Conservation (phyloP, 768 basidiomycete species). For the Russula lepida region DNA sequence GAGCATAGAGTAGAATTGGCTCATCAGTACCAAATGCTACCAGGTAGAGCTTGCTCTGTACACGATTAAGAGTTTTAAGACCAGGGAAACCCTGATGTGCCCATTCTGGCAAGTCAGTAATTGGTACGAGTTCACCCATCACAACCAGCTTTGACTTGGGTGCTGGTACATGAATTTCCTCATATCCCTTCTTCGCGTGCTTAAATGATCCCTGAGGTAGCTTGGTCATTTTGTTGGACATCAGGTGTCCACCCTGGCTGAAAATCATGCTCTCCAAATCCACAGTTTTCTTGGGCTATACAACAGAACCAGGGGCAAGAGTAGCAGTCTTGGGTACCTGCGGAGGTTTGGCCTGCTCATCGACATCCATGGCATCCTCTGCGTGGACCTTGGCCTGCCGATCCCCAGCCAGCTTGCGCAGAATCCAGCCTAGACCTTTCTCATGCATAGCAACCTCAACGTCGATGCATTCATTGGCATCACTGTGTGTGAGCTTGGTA, state of each 20-base stretch:
- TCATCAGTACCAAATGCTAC: conserved; percentile 93
- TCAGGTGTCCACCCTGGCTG: conserved; percentile 89
- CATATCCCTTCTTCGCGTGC: conserved; percentile 90
- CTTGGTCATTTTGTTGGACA: conserved; percentile 98
- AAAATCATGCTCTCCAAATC: conserved; percentile 96
- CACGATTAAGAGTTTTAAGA: conserved; percentile 72
- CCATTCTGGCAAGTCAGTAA: conserved; percentile 76
- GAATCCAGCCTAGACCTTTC: conserved; percentile 93
- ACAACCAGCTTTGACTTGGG: conserved; percentile 67
- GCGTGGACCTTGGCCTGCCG: conserved; percentile 47
- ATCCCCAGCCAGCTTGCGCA: conserved; percentile 80
- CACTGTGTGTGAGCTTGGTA: conserved; percentile 86
- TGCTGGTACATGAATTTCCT: conserved; percentile 94
- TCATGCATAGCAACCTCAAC: conserved; percentile 98
- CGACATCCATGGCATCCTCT: conserved; percentile 72
- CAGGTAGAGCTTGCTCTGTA: conserved; percentile 91
- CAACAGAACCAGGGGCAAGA: conserved; percentile 75
- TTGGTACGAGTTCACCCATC: conserved; percentile 62
- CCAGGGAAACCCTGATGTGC: conserved; percentile 76
- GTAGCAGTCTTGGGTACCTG: conserved; percentile 74
- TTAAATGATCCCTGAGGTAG: conserved; percentile 98
- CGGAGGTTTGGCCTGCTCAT: conserved; percentile 41
- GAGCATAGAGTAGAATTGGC: conserved; percentile 91
- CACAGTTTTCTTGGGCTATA: conserved; percentile 77
- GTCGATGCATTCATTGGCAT: conserved; percentile 83